Conservation (phyloP, 208 protist genomes). For the Acanthamoeba royreba region DNA sequence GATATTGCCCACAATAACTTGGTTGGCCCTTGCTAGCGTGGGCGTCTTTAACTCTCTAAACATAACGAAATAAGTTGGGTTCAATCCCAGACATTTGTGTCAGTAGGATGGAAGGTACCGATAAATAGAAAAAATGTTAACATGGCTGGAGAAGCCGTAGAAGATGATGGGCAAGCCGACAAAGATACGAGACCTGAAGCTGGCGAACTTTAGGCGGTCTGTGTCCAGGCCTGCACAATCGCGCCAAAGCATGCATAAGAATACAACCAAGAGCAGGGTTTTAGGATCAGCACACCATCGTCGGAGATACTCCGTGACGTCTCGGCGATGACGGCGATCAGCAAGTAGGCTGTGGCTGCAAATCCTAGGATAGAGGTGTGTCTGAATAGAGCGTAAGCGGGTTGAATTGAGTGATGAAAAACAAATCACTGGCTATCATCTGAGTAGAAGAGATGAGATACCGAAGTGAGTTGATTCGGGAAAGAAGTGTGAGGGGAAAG, state of each 20-base stretch:
- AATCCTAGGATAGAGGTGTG: neutral
- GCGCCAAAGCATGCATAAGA: too few species aligned
- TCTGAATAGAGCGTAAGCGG: neutral
- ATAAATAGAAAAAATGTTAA: slow-evolving; percentile 42
- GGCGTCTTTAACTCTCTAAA: neutral
- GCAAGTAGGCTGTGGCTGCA: neutral
- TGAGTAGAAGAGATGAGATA: neutral
- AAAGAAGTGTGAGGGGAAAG: slow-evolving; percentile 19
- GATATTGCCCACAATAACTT: neutral
- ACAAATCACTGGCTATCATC: too few species aligned
- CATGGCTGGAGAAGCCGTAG: slow-evolving; percentile 29
- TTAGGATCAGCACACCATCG: too few species aligned
- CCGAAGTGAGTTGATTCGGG: neutral
- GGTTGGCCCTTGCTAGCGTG: neutral
- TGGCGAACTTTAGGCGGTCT: neutral
- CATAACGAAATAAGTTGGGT: too few species aligned
- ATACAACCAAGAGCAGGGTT: too few species aligned
- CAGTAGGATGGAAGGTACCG: neutral
- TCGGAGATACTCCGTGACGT: neutral
- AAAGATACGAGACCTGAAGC: neutral
- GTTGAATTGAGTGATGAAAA: neutral
- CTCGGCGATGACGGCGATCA: neutral
- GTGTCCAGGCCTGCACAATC: neutral
- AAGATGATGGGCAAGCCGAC: slow-evolving; percentile 43
- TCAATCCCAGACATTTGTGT: too few species aligned